Percentiles rank a stretch among this genome's conserved stretches.
These are phyloP conservation scores for Beauveria sp. DNA, from an alignment of 2,329 filamentous ascomycete genomes.

Conservation along the genomic window DNA sequence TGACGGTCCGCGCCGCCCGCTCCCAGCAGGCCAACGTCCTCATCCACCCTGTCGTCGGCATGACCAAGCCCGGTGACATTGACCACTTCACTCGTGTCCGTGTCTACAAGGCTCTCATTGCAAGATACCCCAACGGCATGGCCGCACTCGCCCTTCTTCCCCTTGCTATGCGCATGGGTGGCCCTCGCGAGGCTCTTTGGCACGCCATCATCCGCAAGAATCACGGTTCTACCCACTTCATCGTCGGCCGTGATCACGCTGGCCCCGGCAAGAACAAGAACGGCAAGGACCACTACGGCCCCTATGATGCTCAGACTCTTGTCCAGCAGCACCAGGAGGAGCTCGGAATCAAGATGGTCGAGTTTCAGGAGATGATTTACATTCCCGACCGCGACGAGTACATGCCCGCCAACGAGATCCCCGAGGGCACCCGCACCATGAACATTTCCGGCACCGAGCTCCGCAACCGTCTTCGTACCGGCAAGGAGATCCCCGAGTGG, in stretches of 20 bases:
- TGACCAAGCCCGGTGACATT: conserved; percentile 98
- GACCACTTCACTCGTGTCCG: conserved; percentile 99
- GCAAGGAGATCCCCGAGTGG: conserved; percentile 95
- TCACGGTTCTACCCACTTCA: conserved; percentile 98
- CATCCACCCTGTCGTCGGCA: conserved; percentile 95
- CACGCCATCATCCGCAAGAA: conserved; percentile 99
- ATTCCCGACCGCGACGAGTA: conserved; percentile 97
- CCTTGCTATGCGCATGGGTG: conserved; percentile 98
- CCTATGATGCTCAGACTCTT: conserved; percentile 92
- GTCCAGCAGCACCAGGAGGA: conserved; percentile 95
- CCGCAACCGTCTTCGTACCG: conserved; percentile 80
- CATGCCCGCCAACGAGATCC: conserved; percentile 83
- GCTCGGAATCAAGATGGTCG: conserved; percentile 96
- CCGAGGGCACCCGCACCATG: conserved; percentile 72
- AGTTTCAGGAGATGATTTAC: conserved; percentile 99
- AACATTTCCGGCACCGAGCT: conserved; percentile 89
- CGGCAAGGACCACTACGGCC: conserved; percentile 94
- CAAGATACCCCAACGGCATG: conserved; percentile 98
- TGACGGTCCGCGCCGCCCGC: conserved; percentile 94
- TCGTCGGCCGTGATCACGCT: conserved; percentile 96
- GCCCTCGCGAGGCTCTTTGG: conserved; percentile 97
- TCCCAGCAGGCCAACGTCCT: conserved; percentile 96
- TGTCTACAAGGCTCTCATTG: conserved; percentile 94
- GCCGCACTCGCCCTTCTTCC: conserved; percentile 90
- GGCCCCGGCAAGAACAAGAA: conserved; percentile 97